Base-by-base conservation (phyloP, 805 yeast species). In the Wickerhamiella cacticola region DNA sequence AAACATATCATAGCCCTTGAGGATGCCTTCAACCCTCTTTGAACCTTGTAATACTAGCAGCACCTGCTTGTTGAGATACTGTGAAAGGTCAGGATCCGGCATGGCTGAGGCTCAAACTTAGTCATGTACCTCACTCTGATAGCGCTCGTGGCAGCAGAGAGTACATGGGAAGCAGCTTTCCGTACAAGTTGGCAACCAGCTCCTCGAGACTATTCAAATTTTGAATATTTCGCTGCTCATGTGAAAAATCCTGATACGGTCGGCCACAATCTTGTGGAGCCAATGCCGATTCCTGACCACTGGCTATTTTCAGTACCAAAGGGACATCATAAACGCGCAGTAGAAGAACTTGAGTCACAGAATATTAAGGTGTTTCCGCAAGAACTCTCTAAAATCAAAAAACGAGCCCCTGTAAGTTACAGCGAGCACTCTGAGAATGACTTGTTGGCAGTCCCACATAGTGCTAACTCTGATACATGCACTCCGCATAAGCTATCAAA, bases 1-100 rank as follows among this genome's bases (percentile, higher is more conserved):
- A 59, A 82, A 82, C 4, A 78, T 75, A 60, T 89, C 97, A 62
- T 78, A 89, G 1, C 97, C 97, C 56, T 84, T 70, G 48, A 89
- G 71, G 10, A 75, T 74, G 1, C 97, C 97, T n/a, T 76, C 74
- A 1, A 89, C 76, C 55, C 74, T 75, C 45, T 96, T 71, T 12
- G 82, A 67, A 1, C 95, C 94, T 62, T 85, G 86, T 51, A 89
- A 70, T 54, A 81, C 82, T 15, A 89, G 68, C 12, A 78, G 69
- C 23, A 89, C 71, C 57, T 76, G 75, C 64, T 83, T 84, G 59
- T 83, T 88, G 75, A 85, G 72, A 61, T 84, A 86, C 80, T 81
- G 55, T n/a, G 50, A 55, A 44, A 65, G 54, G 51, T 64, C 68
- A 3, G 68, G 68, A 45, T 56, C 58, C 52, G 41, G 50, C 53